These are phyloP conservation scores for Westerdykella ornata DNA, from an alignment of 2,329 filamentous ascomycete species.

Conservation along the genomic window DNA sequence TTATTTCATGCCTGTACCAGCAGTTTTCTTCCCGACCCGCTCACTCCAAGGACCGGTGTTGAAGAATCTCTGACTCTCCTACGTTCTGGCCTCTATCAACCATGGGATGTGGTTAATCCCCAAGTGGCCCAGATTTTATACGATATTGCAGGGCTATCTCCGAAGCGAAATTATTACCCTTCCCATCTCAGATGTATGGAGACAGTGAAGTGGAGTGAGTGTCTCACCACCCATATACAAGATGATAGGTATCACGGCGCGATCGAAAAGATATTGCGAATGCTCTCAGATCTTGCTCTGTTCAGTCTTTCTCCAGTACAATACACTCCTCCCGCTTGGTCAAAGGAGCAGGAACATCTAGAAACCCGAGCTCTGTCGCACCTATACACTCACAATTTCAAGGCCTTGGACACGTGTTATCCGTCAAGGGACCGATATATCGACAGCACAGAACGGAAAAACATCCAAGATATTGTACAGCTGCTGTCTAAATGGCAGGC, in stretches of 20 bases:
- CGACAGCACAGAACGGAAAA: no score
- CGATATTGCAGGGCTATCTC: slow-evolving; percentile 28
- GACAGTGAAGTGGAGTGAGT: slow-evolving; percentile 26
- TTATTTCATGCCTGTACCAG: slow-evolving; percentile 57
- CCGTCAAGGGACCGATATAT: no score
- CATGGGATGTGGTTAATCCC: slow-evolving; percentile 18
- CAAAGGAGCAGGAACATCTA: slow-evolving; percentile 12
- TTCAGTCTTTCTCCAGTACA: slow-evolving; percentile 1
- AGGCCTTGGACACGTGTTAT: slow-evolving; percentile 8
- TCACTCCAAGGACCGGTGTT: slow-evolving; percentile 54
- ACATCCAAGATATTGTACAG: no score
- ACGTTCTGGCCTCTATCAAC: slow-evolving; percentile 45
- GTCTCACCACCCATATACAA: slow-evolving; percentile 21
- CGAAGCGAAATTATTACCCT: slow-evolving; percentile 31
- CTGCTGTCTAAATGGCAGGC: no score
- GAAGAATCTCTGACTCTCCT: slow-evolving; percentile 54
- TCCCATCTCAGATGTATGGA: slow-evolving; percentile 21
- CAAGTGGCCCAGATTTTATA: neutral
- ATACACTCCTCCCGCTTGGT: neutral
- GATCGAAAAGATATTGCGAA: slow-evolving; percentile 12
- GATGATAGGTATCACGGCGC: slow-evolving; percentile 23
- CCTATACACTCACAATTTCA: slow-evolving; percentile 7
- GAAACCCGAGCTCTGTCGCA: slow-evolving; percentile 11
- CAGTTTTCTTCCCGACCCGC: slow-evolving; percentile 49
- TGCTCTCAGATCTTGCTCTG: slow-evolving; percentile 6